Percentiles rank a stretch among this genome's conserved stretches.
Conservation (phyloP, 1,284 basidiomycete species). For the Tilletiaria anomala region DNA sequence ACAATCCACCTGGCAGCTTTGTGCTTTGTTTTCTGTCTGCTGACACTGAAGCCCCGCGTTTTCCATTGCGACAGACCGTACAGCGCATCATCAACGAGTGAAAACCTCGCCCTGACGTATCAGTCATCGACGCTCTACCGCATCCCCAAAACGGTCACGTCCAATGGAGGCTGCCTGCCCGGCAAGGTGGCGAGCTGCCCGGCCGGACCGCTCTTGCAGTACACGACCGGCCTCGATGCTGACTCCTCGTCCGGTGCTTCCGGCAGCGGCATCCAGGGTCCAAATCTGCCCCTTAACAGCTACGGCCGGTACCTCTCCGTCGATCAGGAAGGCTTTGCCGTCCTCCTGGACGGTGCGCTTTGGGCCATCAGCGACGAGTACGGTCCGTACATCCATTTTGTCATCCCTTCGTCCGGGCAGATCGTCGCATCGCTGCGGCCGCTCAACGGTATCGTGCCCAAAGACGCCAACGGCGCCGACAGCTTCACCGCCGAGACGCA, state of each 20-base stretch:
- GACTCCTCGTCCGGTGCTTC: too few relatives aligned
- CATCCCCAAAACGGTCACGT: too few relatives aligned
- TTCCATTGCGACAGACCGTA: too few relatives aligned
- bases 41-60: too few relatives aligned
- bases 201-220: conserved; percentile 11
- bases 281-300: conserved; percentile 29
- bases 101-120: conserved; percentile 48
- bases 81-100: conserved; percentile 40
- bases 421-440: conserved; percentile 52
- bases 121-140: conserved; percentile 48
- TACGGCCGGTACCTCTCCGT: conserved; percentile 46
- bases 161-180: too few relatives aligned
- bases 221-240: conserved; percentile 55
- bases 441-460: conserved; percentile 48
- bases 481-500: conserved; percentile 49
- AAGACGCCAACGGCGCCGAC: conserved; percentile 44
- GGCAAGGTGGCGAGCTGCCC: too few relatives aligned
- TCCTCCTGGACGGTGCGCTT: conserved; percentile 46
- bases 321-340: conserved; percentile 52
- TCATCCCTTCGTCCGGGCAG: conserved; percentile 43
- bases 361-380: conserved; percentile 55
- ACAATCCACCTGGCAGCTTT: too few relatives aligned
- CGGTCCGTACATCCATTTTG: conserved; percentile 53
- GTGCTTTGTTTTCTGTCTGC: too few relatives aligned
- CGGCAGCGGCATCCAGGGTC: conserved; percentile 4